phyloP scores from a whole-genome alignment of 208 protist species.

The Trypanosoma conorhini region DNA sequence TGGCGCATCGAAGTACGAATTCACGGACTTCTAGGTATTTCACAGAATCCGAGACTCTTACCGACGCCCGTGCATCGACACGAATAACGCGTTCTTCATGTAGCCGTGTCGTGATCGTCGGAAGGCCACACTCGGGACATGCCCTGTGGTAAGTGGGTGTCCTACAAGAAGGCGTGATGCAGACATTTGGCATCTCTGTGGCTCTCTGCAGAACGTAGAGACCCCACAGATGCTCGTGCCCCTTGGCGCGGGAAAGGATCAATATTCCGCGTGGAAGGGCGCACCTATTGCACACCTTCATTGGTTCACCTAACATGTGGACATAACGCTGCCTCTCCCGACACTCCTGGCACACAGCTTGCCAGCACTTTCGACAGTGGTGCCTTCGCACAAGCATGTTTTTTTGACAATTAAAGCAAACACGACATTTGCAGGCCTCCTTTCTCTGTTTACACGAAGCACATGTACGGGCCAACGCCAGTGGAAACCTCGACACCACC shows the following conservation, averaged over 20 bases:
- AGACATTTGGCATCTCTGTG: slow-evolving; percentile 59
- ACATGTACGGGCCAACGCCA: slow-evolving; percentile 41
- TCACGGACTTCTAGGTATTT: slow-evolving; percentile 46
- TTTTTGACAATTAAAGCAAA: slow-evolving; percentile 43
- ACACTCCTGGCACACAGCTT: slow-evolving; percentile 57
- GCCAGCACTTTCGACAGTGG: slow-evolving; percentile 80
- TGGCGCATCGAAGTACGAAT: slow-evolving; percentile 32
- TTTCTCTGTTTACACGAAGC: slow-evolving; percentile 46
- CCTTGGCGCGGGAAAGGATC: slow-evolving; percentile 37
- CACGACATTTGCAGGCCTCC: slow-evolving; percentile 49
- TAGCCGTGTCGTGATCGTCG: slow-evolving; percentile 64
- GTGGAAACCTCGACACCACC: slow-evolving; percentile 31
- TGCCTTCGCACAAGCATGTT: slow-evolving; percentile 38
- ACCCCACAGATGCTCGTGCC: slow-evolving; percentile 55
- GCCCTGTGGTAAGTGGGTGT: slow-evolving; percentile 40
- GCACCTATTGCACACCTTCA: slow-evolving; percentile 62
- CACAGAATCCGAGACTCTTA: slow-evolving; percentile 34
- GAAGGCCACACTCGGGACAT: slow-evolving; percentile 54
- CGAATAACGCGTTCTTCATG: slow-evolving; percentile 59
- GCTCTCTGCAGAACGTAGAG: slow-evolving; percentile 62
- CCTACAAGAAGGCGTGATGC: slow-evolving; percentile 49
- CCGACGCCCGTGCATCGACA: slow-evolving; percentile 25
- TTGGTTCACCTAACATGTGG: slow-evolving; percentile 41
- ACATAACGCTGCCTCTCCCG: slow-evolving; percentile 49
- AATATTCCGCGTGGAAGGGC: slow-evolving; percentile 57